Evolutionary conservation across 352 stramenopile species (phyloP).

Genomic region (Globisporangium uncinulatum): DNA sequence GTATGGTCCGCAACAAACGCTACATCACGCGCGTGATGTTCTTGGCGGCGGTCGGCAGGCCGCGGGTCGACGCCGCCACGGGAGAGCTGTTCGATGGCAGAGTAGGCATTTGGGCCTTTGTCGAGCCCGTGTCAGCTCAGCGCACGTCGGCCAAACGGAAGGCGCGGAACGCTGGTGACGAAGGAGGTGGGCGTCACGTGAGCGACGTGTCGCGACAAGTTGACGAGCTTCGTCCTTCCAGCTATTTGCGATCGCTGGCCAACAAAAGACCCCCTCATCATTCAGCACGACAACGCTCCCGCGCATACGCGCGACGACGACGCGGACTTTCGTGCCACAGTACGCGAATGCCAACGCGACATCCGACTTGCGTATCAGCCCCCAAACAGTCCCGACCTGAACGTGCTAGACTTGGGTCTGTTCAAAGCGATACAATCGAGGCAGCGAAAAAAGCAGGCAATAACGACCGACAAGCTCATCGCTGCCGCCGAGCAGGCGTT

Average conservation of each 20-base stretch:
- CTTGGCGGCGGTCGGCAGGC: neutral
- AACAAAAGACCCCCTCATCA: neutral
- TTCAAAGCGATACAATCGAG: neutral
- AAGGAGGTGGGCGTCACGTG: neutral
- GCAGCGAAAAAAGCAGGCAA: neutral
- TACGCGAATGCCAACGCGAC: neutral
- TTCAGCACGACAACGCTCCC: neutral
- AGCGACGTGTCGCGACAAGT: neutral
- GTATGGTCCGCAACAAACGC: neutral
- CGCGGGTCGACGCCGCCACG: neutral
- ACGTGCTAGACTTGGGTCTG: neutral
- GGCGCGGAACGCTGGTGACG: neutral
- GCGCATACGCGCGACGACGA: neutral
- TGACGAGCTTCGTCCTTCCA: neutral
- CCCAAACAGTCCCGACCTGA: neutral
- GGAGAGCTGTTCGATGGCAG: neutral
- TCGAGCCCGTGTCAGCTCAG: neutral
- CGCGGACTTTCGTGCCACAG: neutral
- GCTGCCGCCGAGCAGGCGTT: neutral
- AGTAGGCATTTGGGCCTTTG: neutral
- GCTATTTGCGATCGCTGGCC: neutral
- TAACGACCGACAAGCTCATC: constrained; percentile 7
- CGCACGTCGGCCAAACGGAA: neutral
- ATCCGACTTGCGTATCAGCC: neutral
- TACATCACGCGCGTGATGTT: neutral